phyloP scores from a whole-genome alignment of 495 filamentous ascomycete species.

The Talaromyces trachyspermus region DNA sequence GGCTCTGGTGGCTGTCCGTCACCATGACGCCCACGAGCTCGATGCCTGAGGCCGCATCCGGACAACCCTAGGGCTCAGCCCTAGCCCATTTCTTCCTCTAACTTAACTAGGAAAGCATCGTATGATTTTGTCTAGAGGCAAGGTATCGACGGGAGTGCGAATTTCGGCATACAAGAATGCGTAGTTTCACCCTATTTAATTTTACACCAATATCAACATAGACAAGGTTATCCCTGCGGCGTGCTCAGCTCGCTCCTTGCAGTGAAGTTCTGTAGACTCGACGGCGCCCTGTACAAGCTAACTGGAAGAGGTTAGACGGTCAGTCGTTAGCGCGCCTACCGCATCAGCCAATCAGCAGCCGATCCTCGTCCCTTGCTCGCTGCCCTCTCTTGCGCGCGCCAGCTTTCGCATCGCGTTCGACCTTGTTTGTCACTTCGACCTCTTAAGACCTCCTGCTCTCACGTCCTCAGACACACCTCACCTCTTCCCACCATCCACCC shows the following conservation, averaged over 20 bases:
- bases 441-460: conserved; percentile 3
- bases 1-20: background rate
- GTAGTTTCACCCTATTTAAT: too few relatives aligned
- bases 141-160: too few relatives aligned
- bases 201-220: too few relatives aligned
- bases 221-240: too few relatives aligned
- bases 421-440: conserved; percentile 6
- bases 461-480: conserved; percentile 4
- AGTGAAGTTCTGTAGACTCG: too few relatives aligned
- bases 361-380: conserved; percentile 11
- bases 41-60: background rate
- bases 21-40: conserved; percentile 1
- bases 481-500: conserved; percentile 3
- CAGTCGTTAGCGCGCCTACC: background rate
- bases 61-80: background rate
- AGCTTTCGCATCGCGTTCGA: conserved; percentile 14
- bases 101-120: too few relatives aligned
- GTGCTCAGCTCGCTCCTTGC: too few relatives aligned
- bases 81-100: too few relatives aligned
- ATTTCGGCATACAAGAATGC: too few relatives aligned
- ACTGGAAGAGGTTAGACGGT: conserved; percentile 5
- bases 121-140: too few relatives aligned
- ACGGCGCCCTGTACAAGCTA: too few relatives aligned
- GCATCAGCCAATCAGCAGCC: conserved; percentile 5
- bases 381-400: conserved; percentile 19